Evolutionary conservation across 371 early-diverging fungal genomes (phyloP).

Genomic region (Mortierella sp.): DNA sequence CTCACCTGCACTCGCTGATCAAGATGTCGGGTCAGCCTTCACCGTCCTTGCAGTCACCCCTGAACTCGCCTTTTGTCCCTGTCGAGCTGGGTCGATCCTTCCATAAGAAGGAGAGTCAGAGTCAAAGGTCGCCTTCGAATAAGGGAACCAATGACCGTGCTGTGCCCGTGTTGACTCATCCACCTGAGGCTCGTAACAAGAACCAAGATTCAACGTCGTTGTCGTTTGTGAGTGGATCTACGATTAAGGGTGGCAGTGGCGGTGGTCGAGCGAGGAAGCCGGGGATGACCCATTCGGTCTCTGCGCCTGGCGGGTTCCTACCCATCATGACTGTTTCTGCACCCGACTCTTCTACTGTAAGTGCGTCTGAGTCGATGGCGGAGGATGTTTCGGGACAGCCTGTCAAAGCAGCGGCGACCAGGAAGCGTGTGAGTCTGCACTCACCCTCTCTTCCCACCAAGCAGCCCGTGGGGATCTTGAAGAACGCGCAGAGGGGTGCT

Average conservation of each 20-base stretch:
- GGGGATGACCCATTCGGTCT: constrained; percentile 37
- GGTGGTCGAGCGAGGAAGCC: constrained; percentile 3
- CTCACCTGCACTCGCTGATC: constrained; percentile 43
- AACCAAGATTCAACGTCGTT: background rate
- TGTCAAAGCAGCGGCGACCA: background rate
- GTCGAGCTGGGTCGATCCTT: constrained; percentile 40
- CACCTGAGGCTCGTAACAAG: constrained; percentile 20
- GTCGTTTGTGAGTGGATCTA: background rate
- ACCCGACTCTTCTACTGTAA: background rate
- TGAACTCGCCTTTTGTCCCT: constrained; percentile 25
- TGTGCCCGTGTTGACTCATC: constrained; percentile 21
- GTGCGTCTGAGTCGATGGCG: background rate
- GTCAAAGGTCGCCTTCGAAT: constrained; percentile 19
- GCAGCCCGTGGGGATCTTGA: constrained; percentile 50
- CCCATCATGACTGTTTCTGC: constrained; percentile 18
- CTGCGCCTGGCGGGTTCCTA: constrained; percentile 29
- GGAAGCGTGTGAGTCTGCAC: constrained; percentile 21
- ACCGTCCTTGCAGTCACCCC: constrained; percentile 12
- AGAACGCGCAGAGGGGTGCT: constrained; percentile 22
- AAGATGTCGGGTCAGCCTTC: constrained; percentile 24
- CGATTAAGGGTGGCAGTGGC: background rate
- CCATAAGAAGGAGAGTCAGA: constrained; percentile 31
- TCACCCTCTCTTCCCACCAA: constrained; percentile 34
- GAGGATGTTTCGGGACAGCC: background rate
- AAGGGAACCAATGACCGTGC: background rate